Percentiles rank a stretch among this genome's conserved stretches.
These are phyloP conservation scores for Nakazawaea ernobii DNA, from an alignment of 805 yeast genomes.

Conservation along the genomic window DNA sequence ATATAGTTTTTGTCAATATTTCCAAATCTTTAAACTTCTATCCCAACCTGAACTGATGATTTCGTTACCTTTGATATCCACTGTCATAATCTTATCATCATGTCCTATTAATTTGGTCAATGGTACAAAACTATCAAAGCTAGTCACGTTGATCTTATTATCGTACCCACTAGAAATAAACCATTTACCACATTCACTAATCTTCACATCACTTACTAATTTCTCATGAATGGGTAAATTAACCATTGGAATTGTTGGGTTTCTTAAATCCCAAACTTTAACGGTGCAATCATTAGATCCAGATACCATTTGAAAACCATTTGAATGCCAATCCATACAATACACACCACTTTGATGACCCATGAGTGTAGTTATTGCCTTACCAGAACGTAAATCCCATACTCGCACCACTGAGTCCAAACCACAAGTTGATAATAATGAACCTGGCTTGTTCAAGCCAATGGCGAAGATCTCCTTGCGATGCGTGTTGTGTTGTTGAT, in stretches of 20 bases:
- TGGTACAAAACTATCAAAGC: constrained; percentile 65
- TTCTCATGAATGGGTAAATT: constrained; percentile 69
- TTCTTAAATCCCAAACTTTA: constrained; percentile 82
- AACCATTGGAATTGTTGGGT: constrained; percentile 27
- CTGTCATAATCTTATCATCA: constrained; percentile 66
- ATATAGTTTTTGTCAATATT: constrained; percentile 26
- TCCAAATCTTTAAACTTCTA: constrained; percentile 66
- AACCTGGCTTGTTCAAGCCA: constrained; percentile 70
- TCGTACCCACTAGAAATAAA: constrained; percentile 62
- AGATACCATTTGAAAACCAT: constrained; percentile 72
- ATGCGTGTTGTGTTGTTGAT: constrained; percentile 77
- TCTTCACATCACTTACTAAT: constrained; percentile 60
- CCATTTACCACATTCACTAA: constrained; percentile 31
- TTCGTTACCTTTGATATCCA: constrained; percentile 43
- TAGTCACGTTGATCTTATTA: constrained; percentile 55
- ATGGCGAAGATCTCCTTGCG: constrained; percentile 61
- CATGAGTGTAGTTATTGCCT: constrained; percentile 46
- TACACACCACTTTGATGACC: constrained; percentile 74
- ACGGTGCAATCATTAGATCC: constrained; percentile 81
- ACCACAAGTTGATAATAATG: constrained; percentile 72
- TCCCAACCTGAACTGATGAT: constrained; percentile 82
- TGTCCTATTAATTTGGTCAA: constrained; percentile 49
- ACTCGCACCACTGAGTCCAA: constrained; percentile 64
- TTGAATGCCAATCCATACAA: constrained; percentile 65
- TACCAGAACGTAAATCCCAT: constrained; percentile 87